These are phyloP conservation scores for Lunularia cruciata DNA, from an alignment of 225 moss, liverwort and hornwort species.

Conservation along the genomic window DNA sequence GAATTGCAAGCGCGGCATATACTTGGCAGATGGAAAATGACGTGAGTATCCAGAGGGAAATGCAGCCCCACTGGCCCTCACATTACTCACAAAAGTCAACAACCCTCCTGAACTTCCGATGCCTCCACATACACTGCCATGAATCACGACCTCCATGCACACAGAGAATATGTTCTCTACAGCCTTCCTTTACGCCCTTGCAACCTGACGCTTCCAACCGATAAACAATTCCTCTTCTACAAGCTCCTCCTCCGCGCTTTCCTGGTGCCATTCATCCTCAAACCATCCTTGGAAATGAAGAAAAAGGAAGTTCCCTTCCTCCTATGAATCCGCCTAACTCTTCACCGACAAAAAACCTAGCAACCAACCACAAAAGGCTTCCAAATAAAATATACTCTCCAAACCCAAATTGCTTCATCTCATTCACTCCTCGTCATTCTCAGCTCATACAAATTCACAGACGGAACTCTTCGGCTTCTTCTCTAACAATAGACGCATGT, in stretches of 20 bases:
- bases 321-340: no score
- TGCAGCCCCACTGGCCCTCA: background rate
- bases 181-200: background rate
- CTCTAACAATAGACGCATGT: no score
- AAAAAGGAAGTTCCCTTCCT: no score
- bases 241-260: background rate
- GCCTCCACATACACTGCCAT: conserved; percentile 23
- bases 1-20: background rate
- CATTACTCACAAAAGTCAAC: background rate
- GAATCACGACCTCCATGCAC: conserved; percentile 35
- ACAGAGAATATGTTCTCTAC: background rate
- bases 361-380: no score
- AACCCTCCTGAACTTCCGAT: background rate
- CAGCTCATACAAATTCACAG: no score
- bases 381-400: no score
- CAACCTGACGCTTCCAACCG: background rate
- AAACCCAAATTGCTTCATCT: no score
- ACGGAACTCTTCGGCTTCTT: no score
- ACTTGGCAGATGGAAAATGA: background rate
- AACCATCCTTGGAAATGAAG: no score
- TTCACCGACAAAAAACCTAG: no score
- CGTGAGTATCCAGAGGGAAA: background rate
- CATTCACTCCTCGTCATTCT: no score
- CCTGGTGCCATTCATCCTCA: background rate
- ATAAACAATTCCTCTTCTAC: background rate